Evolutionary conservation across 2,329 filamentous ascomycete species (phyloP).

Genomic region (Hypoxylon sp.): DNA sequence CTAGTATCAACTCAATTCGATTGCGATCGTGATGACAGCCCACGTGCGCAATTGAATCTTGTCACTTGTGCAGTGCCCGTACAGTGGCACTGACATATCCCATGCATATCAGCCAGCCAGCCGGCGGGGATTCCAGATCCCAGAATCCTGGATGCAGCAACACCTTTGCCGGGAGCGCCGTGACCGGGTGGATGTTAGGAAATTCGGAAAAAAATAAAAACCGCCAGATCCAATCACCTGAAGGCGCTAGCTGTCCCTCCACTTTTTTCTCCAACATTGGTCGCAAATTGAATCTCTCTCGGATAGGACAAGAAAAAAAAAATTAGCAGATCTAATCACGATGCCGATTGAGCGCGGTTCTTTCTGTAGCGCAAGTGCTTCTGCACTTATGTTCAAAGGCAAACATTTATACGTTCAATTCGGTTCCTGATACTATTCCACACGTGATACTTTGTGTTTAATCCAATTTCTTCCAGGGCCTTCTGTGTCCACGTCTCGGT

Average conservation of each 20-base stretch:
- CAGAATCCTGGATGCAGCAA: slow-evolving; percentile 21
- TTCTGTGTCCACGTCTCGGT: slow-evolving; percentile 5
- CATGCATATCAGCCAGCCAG: not conserved
- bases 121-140: slow-evolving; percentile 14
- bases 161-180: not conserved
- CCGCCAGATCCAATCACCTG: slow-evolving; percentile 36
- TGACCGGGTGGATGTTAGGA: slow-evolving; percentile 9
- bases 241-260: slow-evolving; percentile 14
- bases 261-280: slow-evolving; percentile 41
- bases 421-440: slow-evolving; percentile 19
- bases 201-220: slow-evolving; percentile 37
- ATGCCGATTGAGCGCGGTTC: slow-evolving; percentile 37
- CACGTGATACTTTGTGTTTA: not conserved
- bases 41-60: slow-evolving; percentile 34
- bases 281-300: slow-evolving; percentile 36
- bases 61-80: slow-evolving; percentile 6
- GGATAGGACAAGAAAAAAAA: slow-evolving; percentile 41
- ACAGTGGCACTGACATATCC: slow-evolving; percentile 19
- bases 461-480: slow-evolving; percentile 4
- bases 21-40: slow-evolving; percentile 22
- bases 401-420: slow-evolving; percentile 15
- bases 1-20: slow-evolving; percentile 5
- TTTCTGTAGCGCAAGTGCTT: slow-evolving; percentile 29
- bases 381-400: slow-evolving; percentile 28
- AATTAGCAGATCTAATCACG: slow-evolving; percentile 37